Evolutionary conservation across 2,329 filamentous ascomycete genomes (phyloP).

Genomic region (Ceratocystiopsis minuta): DNA sequence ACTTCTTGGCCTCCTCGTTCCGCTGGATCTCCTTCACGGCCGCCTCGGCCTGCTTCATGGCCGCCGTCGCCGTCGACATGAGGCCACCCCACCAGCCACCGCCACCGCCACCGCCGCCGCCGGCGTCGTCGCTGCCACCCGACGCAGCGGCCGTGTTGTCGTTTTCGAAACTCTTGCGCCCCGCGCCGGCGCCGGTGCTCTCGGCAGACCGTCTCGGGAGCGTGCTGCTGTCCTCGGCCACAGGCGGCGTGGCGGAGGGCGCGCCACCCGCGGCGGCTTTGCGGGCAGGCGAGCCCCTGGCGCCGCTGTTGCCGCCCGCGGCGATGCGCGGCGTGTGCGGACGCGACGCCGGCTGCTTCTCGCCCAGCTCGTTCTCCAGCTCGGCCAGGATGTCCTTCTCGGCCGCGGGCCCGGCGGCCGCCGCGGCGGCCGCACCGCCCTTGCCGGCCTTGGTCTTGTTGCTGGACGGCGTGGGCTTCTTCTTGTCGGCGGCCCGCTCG

Average conservation of each 20-base stretch:
- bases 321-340: constrained; percentile 67
- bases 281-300: constrained; percentile 29
- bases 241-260: constrained; percentile 15
- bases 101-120: constrained; percentile 36
- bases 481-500: constrained; percentile 19
- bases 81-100: constrained; percentile 84
- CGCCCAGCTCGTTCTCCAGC: constrained; percentile 58
- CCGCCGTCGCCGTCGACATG: constrained; percentile 66
- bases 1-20: constrained; percentile 90
- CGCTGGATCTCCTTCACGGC: constrained; percentile 89
- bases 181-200: constrained; percentile 19
- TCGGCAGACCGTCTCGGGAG: constrained; percentile 13
- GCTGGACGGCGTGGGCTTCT: constrained; percentile 18
- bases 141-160: background rate
- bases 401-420: constrained; percentile 18
- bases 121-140: constrained; percentile 21
- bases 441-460: constrained; percentile 4
- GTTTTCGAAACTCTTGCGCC: constrained; percentile 34
- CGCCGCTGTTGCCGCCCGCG: constrained; percentile 18
- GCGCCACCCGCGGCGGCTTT: constrained; percentile 30
- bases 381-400: constrained; percentile 73
- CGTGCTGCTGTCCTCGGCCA: constrained; percentile 38
- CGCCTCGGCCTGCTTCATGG: constrained; percentile 80
- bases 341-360: constrained; percentile 49
- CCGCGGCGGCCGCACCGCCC: constrained; percentile 29